phyloP scores from a whole-genome alignment of 371 early-diverging fungal species.

The Syncephalastrum sp. region DNA sequence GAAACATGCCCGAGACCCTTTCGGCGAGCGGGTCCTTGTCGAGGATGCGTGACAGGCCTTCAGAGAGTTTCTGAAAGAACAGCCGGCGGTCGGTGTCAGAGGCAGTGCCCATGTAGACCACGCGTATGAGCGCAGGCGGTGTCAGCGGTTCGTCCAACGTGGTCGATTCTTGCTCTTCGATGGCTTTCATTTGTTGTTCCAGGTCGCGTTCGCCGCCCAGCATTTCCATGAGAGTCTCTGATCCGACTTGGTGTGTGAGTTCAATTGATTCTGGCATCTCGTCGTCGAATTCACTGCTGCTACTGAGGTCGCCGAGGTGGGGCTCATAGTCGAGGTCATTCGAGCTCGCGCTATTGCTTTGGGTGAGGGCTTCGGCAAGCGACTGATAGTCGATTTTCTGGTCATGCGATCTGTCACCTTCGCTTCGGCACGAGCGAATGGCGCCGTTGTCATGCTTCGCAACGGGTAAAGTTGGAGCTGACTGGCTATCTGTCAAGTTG shows the following conservation, averaged over 20 bases:
- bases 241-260: constrained; percentile 12
- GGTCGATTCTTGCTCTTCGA: constrained; percentile 18
- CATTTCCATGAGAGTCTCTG: constrained; percentile 19
- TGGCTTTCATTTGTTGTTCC: constrained; percentile 26
- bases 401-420: neutral
- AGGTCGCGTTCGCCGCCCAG: constrained; percentile 15
- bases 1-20: constrained; percentile 12
- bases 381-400: constrained; percentile 8
- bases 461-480: too few relatives aligned
- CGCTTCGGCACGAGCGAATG: neutral
- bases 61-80: constrained; percentile 32
- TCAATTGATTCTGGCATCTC: constrained; percentile 10
- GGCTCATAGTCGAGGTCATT: constrained; percentile 2
- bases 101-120: constrained; percentile 40
- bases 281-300: constrained; percentile 1
- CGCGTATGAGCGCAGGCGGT: constrained; percentile 22
- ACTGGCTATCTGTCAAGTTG: too few relatives aligned
- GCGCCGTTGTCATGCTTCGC: neutral
- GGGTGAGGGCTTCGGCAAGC: constrained; percentile 5
- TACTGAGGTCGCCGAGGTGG: neutral
- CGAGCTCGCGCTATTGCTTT: neutral
- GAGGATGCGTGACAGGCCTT: constrained; percentile 21
- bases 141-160: constrained; percentile 20
- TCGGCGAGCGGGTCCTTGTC: neutral
- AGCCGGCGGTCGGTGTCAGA: constrained; percentile 28